A percentile compares a stretch with the other conserved stretches of the same genome.
These are phyloP conservation scores for Pichia sp. DNA, from an alignment of 1,139 yeast genomes.

Conservation along the genomic window DNA sequence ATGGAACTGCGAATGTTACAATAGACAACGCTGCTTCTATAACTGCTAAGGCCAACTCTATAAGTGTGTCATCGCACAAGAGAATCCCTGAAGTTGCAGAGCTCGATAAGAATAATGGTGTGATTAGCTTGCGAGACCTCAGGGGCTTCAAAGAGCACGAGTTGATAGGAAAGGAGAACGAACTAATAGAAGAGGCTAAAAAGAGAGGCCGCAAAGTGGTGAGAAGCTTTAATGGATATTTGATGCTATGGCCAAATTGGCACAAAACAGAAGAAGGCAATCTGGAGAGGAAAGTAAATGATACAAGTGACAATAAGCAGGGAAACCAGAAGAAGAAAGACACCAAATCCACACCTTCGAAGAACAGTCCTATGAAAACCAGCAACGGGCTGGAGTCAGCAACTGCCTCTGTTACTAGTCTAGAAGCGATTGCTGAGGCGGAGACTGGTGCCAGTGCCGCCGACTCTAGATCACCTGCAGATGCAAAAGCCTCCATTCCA, in stretches of 20 bases:
- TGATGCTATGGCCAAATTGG: constrained; percentile 18
- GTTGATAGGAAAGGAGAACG: constrained; percentile 4
- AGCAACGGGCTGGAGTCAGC: neutral
- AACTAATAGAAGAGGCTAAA: constrained; percentile 7
- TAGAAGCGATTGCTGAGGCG: neutral
- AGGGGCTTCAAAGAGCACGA: constrained; percentile 15
- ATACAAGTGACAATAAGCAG: neutral
- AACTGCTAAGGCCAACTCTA: neutral
- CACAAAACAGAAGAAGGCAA: constrained; percentile 12
- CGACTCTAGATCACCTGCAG: neutral
- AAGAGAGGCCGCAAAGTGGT: constrained; percentile 10
- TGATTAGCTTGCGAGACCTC: constrained; percentile 13
- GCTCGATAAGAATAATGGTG: constrained; percentile 4
- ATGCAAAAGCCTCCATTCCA: neutral
- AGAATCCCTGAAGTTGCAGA: neutral
- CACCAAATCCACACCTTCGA: neutral
- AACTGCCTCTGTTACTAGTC: neutral
- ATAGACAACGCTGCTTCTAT: no score
- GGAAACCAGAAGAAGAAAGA: neutral
- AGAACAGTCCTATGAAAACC: neutral
- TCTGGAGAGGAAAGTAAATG: constrained; percentile 1
- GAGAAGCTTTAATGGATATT: constrained; percentile 19
- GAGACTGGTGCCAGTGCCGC: neutral
- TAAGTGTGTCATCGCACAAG: neutral
- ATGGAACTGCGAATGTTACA: neutral